Percentiles rank a stretch among this genome's conserved stretches.
phyloP scores from a whole-genome alignment of 2,329 filamentous ascomycete genomes.

The Penicillium thymicola region DNA sequence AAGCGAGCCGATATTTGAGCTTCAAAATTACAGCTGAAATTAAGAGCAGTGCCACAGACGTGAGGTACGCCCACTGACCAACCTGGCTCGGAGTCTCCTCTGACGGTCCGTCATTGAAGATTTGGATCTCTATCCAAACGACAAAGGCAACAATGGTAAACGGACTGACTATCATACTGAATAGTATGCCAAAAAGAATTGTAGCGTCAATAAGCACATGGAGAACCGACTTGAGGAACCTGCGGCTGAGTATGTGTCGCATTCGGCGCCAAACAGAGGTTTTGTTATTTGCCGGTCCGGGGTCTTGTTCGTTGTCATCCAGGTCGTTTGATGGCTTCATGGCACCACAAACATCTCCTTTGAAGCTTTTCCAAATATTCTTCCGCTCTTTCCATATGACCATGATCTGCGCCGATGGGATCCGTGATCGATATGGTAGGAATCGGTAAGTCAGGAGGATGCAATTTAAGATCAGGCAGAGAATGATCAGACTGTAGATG shows the following conservation, averaged over 20 bases:
- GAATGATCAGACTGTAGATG: slow-evolving; percentile 29
- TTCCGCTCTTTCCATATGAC: slow-evolving; percentile 26
- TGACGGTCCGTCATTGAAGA: slow-evolving; percentile 28
- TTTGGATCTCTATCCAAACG: slow-evolving; percentile 33
- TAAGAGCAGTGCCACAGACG: slow-evolving; percentile 28
- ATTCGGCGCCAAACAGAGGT: not conserved
- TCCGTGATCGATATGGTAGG: slow-evolving; percentile 23
- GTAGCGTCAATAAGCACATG: slow-evolving; percentile 13
- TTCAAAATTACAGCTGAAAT: slow-evolving; percentile 28
- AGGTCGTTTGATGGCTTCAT: not conserved
- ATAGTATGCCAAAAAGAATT: slow-evolving; percentile 19
- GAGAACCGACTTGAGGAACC: slow-evolving; percentile 11
- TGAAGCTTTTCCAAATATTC: slow-evolving; percentile 19
- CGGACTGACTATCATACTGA: slow-evolving; percentile 32
- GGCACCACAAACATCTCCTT: slow-evolving; percentile 10
- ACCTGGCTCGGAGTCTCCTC: slow-evolving; percentile 31
- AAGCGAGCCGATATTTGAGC: slow-evolving; percentile 28
- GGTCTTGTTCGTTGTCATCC: not conserved
- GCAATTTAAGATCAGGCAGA: slow-evolving; percentile 26
- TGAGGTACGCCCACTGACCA: slow-evolving; percentile 31
- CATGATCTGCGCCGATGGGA: slow-evolving; percentile 25
- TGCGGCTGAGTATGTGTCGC: slow-evolving; percentile 3
- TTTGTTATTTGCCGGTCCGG: not conserved
- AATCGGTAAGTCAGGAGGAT: slow-evolving; percentile 23
- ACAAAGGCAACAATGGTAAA: slow-evolving; percentile 32